Base-by-base conservation (phyloP, 2,329 filamentous ascomycete species). In the Xylaria sp. region DNA sequence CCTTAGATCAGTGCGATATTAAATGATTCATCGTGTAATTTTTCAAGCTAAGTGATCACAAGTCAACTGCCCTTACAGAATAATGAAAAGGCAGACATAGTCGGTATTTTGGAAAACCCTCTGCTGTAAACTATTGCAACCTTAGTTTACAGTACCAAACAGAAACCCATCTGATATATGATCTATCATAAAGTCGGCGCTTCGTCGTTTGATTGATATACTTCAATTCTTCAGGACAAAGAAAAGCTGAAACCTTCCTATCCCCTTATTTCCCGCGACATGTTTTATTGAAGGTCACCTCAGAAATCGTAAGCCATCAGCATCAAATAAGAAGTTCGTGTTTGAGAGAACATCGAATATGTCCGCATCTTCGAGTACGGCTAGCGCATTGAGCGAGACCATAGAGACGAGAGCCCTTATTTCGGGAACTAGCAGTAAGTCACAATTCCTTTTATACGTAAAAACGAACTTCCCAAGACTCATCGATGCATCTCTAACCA, bases 341-440 rank as follows among this genome's bases (percentile, higher is more conserved):
- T 58, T 31, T 26, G 33, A 42, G 6, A 44, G 15, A 20, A 15
- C 2, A 53, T 28, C 36, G 6, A 20, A 4, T n/a, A 42, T 4
- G 15, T 38, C 17, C 20, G n/a, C n/a, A 20, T 38, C 13, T 23
- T 20, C 44, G 6, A 20, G 11, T 23, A 66, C 63, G 42, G 59
- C 42, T 6, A 49, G 17, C 0, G 40, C 44, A 10, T 23, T 42
- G 2, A 9, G 28, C 15, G 26, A 54, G 17, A 44, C 23, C 1
- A 20, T 9, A 31, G 10, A 26, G 26, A 31, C 38, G 4, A 33
- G 28, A 0, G 31, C 40, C 4, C 23, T 36, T 13, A 20, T 28
- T 48, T 28, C 56, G 6, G 40, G 33, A 20, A 28, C 9, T 4
- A 42, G 28, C 10, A 58, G 67, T 66, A 57, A 66, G 63, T 69